phyloP scores from a whole-genome alignment of 257 asterid genomes.

The Pogostemon cablin region DNA sequence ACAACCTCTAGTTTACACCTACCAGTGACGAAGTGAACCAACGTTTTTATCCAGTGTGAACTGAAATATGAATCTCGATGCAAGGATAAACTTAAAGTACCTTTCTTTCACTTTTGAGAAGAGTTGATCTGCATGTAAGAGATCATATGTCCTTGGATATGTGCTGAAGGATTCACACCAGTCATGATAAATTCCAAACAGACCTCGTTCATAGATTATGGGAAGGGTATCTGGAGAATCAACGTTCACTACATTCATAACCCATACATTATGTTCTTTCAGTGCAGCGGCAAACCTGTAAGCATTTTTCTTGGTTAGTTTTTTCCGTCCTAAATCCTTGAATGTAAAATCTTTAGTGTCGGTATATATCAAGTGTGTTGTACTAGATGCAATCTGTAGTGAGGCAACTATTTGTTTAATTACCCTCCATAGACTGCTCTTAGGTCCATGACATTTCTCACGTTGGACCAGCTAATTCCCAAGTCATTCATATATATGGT shows the following conservation, averaged over 20 bases:
- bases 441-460: slow-evolving; percentile 87
- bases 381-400: background rate
- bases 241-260: slow-evolving; percentile 78
- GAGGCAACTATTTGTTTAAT: slow-evolving; percentile 12
- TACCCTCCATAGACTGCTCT: slow-evolving; percentile 97
- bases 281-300: slow-evolving; percentile 88
- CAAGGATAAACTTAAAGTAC: slow-evolving; percentile 36
- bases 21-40: slow-evolving; percentile 25
- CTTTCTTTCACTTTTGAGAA: slow-evolving; percentile 69
- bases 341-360: slow-evolving; percentile 1
- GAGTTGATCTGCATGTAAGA: slow-evolving; percentile 86
- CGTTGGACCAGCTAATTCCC: slow-evolving; percentile 77
- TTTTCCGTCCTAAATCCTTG: slow-evolving; percentile 2
- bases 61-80: slow-evolving; percentile 5
- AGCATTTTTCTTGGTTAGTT: slow-evolving; percentile 21
- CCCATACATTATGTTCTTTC: slow-evolving; percentile 82
- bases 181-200: slow-evolving; percentile 83
- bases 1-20: slow-evolving; percentile 69
- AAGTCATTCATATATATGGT: slow-evolving; percentile 60
- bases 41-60: background rate
- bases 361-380: background rate
- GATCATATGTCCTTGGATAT: slow-evolving; percentile 84
- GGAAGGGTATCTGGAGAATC: slow-evolving; percentile 91
- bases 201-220: slow-evolving; percentile 77
- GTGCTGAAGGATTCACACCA: slow-evolving; percentile 98